phyloP scores from a whole-genome alignment of 768 basidiomycete genomes.

The Sutorius australiensis region DNA sequence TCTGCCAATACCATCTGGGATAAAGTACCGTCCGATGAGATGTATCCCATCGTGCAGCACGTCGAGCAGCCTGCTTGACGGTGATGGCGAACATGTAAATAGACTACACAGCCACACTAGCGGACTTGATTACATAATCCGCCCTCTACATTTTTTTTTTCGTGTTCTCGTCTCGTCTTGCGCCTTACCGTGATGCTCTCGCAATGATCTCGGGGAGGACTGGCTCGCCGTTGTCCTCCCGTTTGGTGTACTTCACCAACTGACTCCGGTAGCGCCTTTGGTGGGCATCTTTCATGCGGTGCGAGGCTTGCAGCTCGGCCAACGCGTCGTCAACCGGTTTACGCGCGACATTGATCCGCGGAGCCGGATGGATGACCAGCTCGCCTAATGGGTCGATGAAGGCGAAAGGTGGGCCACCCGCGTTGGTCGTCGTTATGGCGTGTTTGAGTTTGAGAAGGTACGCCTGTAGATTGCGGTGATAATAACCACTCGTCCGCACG shows the following conservation, averaged over 20 bases:
- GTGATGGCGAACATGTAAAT: conserved; percentile 14
- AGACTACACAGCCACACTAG: conserved; percentile 13
- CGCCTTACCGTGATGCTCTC: conserved; percentile 53
- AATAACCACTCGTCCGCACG: conserved; percentile 28
- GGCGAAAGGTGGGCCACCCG: conserved; percentile 68
- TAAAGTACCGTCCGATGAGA: background rate
- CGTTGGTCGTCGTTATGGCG: conserved; percentile 72
- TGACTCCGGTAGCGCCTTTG: conserved; percentile 77
- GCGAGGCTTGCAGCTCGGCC: conserved; percentile 64
- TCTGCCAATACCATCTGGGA: conserved; percentile 4
- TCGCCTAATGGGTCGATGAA: conserved; percentile 67
- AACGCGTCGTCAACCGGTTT: conserved; percentile 50
- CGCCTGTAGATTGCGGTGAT: conserved; percentile 3
- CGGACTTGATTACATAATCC: conserved; percentile 22
- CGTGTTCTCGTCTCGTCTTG: conserved; percentile 34
- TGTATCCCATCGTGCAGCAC: conserved; percentile 1
- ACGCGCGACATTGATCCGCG: conserved; percentile 12
- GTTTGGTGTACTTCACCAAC: conserved; percentile 81
- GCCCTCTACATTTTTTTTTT: background rate
- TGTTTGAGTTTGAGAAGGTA: conserved; percentile 69
- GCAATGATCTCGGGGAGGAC: conserved; percentile 62
- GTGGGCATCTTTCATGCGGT: conserved; percentile 71
- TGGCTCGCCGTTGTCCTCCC: conserved; percentile 75
- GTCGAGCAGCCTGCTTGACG: conserved; percentile 7
- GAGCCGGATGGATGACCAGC: conserved; percentile 38